A percentile compares a stretch with the other conserved stretches of the same genome.
Conservation (phyloP, 2,329 filamentous ascomycete species). For the Trichoderma sp. region DNA sequence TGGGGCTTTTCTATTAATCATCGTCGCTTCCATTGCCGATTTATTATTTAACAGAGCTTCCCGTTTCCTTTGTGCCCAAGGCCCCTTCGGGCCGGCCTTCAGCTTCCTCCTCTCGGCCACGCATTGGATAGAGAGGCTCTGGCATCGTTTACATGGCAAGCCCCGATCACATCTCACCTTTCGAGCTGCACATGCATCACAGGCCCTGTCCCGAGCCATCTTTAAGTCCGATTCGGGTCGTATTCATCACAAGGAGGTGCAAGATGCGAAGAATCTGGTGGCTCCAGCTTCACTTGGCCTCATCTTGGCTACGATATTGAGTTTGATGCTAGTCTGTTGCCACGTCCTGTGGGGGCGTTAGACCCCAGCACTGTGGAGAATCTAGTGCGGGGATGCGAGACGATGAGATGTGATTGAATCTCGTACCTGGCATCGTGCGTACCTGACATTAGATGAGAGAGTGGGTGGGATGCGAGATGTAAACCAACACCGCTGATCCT, state of each 20-base stretch:
- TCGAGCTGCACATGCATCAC: constrained; percentile 10
- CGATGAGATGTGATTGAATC: neutral
- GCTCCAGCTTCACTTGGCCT: neutral
- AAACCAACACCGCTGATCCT: neutral
- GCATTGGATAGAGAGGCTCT: neutral
- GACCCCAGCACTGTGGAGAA: neutral
- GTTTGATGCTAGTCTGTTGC: constrained; percentile 4
- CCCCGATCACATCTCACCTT: constrained; percentile 12
- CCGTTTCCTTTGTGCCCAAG: constrained; percentile 3
- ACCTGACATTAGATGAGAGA: neutral
- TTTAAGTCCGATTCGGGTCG: neutral
- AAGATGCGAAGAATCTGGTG: neutral
- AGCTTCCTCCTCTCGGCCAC: constrained; percentile 4
- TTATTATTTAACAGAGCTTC: constrained; percentile 1
- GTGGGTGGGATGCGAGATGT: neutral
- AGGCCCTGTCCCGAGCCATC: constrained; percentile 11
- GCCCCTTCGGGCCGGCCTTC: constrained; percentile 6
- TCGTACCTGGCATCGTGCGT: neutral
- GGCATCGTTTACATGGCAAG: constrained; percentile 7
- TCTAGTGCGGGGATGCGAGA: neutral
- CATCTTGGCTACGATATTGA: neutral
- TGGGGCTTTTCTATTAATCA: constrained; percentile 4
- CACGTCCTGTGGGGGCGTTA: neutral
- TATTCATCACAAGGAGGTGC: neutral
- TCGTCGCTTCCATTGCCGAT: neutral